phyloP scores from a whole-genome alignment of 768 basidiomycete genomes.

The Boletus rubroflammeus region DNA sequence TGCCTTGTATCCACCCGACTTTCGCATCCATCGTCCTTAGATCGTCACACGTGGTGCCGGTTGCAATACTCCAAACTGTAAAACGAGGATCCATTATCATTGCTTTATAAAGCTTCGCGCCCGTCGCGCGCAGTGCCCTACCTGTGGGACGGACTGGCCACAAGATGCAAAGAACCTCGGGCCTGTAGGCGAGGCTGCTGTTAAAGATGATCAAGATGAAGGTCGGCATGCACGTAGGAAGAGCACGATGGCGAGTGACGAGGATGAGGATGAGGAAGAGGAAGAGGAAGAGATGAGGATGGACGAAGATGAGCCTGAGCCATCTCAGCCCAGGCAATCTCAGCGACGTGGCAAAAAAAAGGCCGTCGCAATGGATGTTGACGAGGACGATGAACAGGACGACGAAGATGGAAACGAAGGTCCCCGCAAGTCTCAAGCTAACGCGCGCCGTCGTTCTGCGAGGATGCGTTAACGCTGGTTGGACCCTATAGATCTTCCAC shows the following conservation, averaged over 20 bases:
- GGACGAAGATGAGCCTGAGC: slow-evolving; percentile 32
- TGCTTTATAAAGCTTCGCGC: slow-evolving; percentile 56
- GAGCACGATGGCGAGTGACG: slow-evolving; percentile 34
- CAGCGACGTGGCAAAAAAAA: slow-evolving; percentile 30
- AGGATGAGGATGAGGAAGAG: slow-evolving; percentile 44
- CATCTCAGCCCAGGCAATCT: slow-evolving; percentile 30
- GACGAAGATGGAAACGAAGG: slow-evolving; percentile 23
- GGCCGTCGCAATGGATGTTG: slow-evolving; percentile 39
- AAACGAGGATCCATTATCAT: slow-evolving; percentile 57
- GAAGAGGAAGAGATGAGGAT: slow-evolving; percentile 39
- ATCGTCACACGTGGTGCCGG: slow-evolving; percentile 65
- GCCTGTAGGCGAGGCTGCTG: slow-evolving; percentile 68
- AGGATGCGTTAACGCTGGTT: slow-evolving; percentile 13
- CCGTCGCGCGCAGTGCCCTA: slow-evolving; percentile 47
- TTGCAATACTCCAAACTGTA: slow-evolving; percentile 61
- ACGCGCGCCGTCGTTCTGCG: slow-evolving; percentile 18
- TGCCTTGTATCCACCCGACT: background rate
- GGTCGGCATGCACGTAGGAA: slow-evolving; percentile 35
- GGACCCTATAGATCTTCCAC: background rate
- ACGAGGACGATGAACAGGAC: slow-evolving; percentile 41
- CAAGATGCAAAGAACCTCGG: slow-evolving; percentile 43
- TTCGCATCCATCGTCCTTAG: slow-evolving; percentile 33
- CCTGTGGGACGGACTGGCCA: slow-evolving; percentile 62
- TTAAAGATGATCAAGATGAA: slow-evolving; percentile 55
- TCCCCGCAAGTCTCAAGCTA: slow-evolving; percentile 18